Evolutionary conservation across 768 basidiomycete genomes (phyloP).

Genomic region (Boletus sp.): DNA sequence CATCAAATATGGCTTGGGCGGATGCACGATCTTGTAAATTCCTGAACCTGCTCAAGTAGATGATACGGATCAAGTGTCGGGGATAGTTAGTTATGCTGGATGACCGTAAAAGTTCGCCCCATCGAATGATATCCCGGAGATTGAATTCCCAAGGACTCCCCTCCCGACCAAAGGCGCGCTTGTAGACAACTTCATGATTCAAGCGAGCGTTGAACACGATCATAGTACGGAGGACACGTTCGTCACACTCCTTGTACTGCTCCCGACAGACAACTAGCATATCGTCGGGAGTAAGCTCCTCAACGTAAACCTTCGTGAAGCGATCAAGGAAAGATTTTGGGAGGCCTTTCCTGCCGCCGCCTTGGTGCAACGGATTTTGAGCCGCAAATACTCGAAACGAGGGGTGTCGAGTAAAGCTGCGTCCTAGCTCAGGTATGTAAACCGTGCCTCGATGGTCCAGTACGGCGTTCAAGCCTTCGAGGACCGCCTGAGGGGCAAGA

Average conservation of each 20-base stretch:
- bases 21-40: conserved; percentile 57
- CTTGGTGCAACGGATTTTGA: conserved; percentile 94
- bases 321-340: conserved; percentile 97
- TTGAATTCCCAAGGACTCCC: conserved; percentile 99
- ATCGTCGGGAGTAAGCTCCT: conserved; percentile 78
- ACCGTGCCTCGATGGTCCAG: conserved; percentile 94
- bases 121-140: conserved; percentile 87
- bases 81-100: conserved; percentile 44
- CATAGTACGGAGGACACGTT: conserved; percentile 62
- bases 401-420: conserved; percentile 84
- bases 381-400: conserved; percentile 97
- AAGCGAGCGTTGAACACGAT: conserved; percentile 76
- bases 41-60: conserved; percentile 89
- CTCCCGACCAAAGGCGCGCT: conserved; percentile 66
- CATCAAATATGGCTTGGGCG: conserved; percentile 52
- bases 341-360: conserved; percentile 94
- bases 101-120: conserved; percentile 59
- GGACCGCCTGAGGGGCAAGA: conserved; percentile 90
- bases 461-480: conserved; percentile 95
- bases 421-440: conserved; percentile 91
- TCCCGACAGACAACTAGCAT: conserved; percentile 73
- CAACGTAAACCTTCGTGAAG: conserved; percentile 95
- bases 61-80: conserved; percentile 56
- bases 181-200: conserved; percentile 60
- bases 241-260: conserved; percentile 61